Evolutionary conservation across 257 asterid genomes (phyloP).

Genomic region (Plantago ovata): DNA sequence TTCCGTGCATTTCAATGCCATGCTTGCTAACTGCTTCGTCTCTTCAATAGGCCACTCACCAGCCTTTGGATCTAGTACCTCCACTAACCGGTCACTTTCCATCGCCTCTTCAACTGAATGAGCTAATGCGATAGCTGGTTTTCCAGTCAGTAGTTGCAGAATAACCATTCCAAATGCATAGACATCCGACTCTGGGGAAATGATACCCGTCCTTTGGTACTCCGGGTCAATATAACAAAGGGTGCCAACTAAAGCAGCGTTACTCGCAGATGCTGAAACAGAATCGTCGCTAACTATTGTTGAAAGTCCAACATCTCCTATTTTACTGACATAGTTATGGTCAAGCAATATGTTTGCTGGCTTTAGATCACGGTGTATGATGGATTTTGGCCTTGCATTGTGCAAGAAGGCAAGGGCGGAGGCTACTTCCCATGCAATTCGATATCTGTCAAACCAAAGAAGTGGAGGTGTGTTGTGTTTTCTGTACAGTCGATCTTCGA

Average conservation of each 20-base stretch:
- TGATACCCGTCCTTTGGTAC: slow-evolving; percentile 74
- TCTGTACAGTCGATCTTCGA: slow-evolving; percentile 59
- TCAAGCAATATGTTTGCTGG: slow-evolving; percentile 91
- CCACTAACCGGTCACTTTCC: slow-evolving; percentile 29
- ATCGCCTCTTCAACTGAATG: slow-evolving; percentile 60
- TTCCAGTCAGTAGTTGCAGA: slow-evolving; percentile 72
- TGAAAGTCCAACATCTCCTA: slow-evolving; percentile 85
- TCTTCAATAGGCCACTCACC: slow-evolving; percentile 75
- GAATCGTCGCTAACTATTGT: slow-evolving; percentile 45
- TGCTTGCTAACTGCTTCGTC: slow-evolving; percentile 42
- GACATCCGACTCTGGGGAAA: slow-evolving; percentile 65
- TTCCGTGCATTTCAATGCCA: slow-evolving; percentile 77
- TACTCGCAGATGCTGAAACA: slow-evolving; percentile 33
- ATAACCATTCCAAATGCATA: slow-evolving; percentile 77
- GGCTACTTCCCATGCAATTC: slow-evolving; percentile 89
- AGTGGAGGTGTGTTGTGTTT: slow-evolving; percentile 58
- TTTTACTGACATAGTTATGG: slow-evolving; percentile 67
- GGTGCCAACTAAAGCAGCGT: slow-evolving; percentile 62
- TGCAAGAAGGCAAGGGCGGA: slow-evolving; percentile 85
- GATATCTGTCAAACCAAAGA: slow-evolving; percentile 65
- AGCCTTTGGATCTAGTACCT: slow-evolving; percentile 51
- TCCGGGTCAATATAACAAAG: slow-evolving; percentile 87
- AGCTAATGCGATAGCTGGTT: slow-evolving; percentile 62
- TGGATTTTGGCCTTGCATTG: slow-evolving; percentile 57
- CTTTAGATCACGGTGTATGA: slow-evolving; percentile 86